Evolutionary conservation across 768 basidiomycete genomes (phyloP), one percentile per base, ranked within the genome.

Genomic region (Glaciozyma antarctica): DNA sequence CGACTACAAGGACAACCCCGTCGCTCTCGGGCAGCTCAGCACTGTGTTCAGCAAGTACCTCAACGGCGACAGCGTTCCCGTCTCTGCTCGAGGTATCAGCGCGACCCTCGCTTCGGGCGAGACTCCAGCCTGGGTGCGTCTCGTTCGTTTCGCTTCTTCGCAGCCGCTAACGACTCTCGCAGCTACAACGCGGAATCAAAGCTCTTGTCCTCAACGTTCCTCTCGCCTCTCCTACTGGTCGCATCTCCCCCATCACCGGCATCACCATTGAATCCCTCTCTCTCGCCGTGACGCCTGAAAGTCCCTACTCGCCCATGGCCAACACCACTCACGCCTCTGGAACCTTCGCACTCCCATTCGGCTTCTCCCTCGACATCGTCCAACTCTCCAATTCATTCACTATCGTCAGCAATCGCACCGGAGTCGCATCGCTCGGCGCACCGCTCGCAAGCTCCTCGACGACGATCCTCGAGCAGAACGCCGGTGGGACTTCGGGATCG

Each of bases 41-140:
- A 74, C 82, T 60, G 77, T 88, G 49, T 88, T 88, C 75, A 86
- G 85, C 24, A 81, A 82, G 57, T 88, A 86, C 73, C 77, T 88
- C 67, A 88, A 88, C 71, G 81, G 84, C 32, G 81, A 83, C 28
- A 75, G 70, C n/a, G 82, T 85, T 5, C 80, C 78, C 6, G 84
- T 88, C 43, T 72, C 83, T 62, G 87, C 86, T 1, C 78, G 77
- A 17, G 87, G 86, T 21, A 74, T 77, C 59, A 85, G 84, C 24
- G 84, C 85, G 10, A 74, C 81, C 6, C 85, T 85, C 67, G 52
- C 76, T 5, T 84, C 86, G 73, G 82, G 82, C 34, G 76, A 81
- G 38, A 41, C 38, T 41, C 38, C 38, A 41, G 5, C 38, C 8
- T 41, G 38, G 38, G 38, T 41, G 2, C 38, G 38, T 41, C 38